These are phyloP conservation scores for Lipomyces starkeyi DNA, from an alignment of 805 yeast genomes.

Conservation along the genomic window DNA sequence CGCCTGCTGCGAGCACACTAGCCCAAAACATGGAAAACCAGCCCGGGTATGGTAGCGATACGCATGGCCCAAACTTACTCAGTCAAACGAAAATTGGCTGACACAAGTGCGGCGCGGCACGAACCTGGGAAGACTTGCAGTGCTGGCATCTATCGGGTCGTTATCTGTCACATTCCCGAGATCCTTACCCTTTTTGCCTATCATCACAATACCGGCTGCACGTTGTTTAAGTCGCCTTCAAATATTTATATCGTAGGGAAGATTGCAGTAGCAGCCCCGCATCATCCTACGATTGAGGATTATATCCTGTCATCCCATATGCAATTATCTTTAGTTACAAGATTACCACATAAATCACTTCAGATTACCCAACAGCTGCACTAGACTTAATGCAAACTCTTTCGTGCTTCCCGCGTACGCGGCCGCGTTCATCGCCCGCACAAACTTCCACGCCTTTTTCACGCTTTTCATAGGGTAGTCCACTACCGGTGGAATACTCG, in stretches of 20 bases:
- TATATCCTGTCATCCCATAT: too few species aligned
- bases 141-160: background rate
- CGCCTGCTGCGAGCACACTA: too few species aligned
- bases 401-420: conserved; percentile 74
- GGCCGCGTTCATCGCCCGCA: conserved; percentile 77
- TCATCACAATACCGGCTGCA: background rate
- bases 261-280: too few species aligned
- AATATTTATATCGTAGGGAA: too few species aligned
- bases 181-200: background rate
- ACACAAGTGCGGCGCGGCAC: too few species aligned
- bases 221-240: too few species aligned
- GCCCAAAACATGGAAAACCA: background rate
- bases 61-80: too few species aligned
- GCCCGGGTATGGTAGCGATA: background rate
- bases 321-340: background rate
- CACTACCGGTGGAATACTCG: conserved; percentile 86
- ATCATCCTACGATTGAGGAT: too few species aligned
- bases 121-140: too few species aligned
- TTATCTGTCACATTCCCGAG: background rate
- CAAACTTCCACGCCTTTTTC: conserved; percentile 87
- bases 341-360: background rate
- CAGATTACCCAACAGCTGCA: conserved; percentile 21
- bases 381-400: conserved; percentile 55
- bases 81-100: background rate
- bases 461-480: conserved; percentile 90